Base-by-base conservation (phyloP, 495 filamentous ascomycete genomes). In the Ramalina peruviana region DNA sequence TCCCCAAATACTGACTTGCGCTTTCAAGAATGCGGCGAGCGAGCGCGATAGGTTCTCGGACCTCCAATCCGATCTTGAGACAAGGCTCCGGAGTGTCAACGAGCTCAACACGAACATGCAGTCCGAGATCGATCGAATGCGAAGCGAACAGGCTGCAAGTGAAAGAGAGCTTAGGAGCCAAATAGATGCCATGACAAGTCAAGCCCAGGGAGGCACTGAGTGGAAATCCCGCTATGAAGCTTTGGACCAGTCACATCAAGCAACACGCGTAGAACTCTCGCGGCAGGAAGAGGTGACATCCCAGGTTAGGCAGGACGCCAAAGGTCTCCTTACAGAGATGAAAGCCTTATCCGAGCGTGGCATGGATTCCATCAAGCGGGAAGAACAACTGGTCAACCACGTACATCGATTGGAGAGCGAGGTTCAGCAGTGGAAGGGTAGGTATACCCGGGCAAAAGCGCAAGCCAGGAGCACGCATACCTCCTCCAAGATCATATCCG, bases 271-370 rank as follows among this genome's bases (percentile, higher is more conserved):
- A 45, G 76, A 88, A 20, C 62, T 94, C 30, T 69, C 70, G 48
- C 76, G 86, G 50, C 87, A 93, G 58, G 81, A 83, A 49, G 74
- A 83, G 43, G 74, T 94, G n/a, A 94, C 89, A 0, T 83, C 89
- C 49, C 85, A 94, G 60, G 92, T 96, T 33, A 78, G 86, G 19
- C 78, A 75, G 36, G 86, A 95, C 67, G 88, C 93, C 0, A 79
- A 85, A 47, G 74, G 80, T 43, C 95, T 87, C 61, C 68, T 98
- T 15, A 74, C 75, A 52, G 89, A 98, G 64, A 97, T 97, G 93
- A 82, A 83, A 55, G 70, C 71, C 27, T 73, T 98, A 36, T 88
- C 88, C 12, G 78, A 86, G 48, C 81, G 86, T 48, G 88, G 80
- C 55, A 78, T 79, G 48, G 65, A 79, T n/a, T 79, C 83, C 12